Evolutionary conservation across 805 yeast genomes (phyloP).

Genomic region (Metschnikowia drakensbergensis): DNA sequence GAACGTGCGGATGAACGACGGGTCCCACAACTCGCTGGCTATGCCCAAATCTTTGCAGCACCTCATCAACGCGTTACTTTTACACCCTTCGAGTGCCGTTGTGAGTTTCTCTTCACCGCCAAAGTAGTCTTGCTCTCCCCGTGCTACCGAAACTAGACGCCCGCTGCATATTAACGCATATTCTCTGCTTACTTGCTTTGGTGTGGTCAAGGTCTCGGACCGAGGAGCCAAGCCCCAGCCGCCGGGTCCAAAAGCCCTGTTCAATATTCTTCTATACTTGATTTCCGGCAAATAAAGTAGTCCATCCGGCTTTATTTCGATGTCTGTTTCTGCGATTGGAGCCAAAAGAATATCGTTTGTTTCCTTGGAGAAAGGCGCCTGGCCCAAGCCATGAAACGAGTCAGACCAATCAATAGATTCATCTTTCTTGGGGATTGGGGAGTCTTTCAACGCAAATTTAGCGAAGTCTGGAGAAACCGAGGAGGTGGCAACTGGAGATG

Average conservation of each 20-base stretch:
- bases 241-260: slow-evolving; percentile 95
- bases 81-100: slow-evolving; percentile 96
- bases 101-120: slow-evolving; percentile 77
- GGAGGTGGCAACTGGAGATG: background rate
- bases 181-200: slow-evolving; percentile 77
- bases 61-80: slow-evolving; percentile 94
- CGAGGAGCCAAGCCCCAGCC: slow-evolving; percentile 98
- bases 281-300: slow-evolving; percentile 89
- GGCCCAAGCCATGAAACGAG: slow-evolving; percentile 83
- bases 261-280: slow-evolving; percentile 85
- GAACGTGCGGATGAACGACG: slow-evolving; percentile 62
- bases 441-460: slow-evolving; percentile 19
- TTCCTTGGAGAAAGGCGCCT: slow-evolving; percentile 64
- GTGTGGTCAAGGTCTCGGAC: slow-evolving; percentile 74
- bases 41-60: slow-evolving; percentile 97
- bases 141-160: slow-evolving; percentile 80
- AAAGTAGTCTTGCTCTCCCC: slow-evolving; percentile 95
- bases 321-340: slow-evolving; percentile 63
- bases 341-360: slow-evolving; percentile 58
- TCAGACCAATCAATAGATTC: slow-evolving; percentile 69
- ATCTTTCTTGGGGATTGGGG: slow-evolving; percentile 19
- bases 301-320: slow-evolving; percentile 96
- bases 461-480: slow-evolving; percentile 1
- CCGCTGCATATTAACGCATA: slow-evolving; percentile 87
- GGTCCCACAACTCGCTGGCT: slow-evolving; percentile 98